Percentiles rank a stretch among this genome's conserved stretches.
Evolutionary conservation across 2,329 filamentous ascomycete genomes (phyloP).

Genomic region (Aspergillus thermomutatus): DNA sequence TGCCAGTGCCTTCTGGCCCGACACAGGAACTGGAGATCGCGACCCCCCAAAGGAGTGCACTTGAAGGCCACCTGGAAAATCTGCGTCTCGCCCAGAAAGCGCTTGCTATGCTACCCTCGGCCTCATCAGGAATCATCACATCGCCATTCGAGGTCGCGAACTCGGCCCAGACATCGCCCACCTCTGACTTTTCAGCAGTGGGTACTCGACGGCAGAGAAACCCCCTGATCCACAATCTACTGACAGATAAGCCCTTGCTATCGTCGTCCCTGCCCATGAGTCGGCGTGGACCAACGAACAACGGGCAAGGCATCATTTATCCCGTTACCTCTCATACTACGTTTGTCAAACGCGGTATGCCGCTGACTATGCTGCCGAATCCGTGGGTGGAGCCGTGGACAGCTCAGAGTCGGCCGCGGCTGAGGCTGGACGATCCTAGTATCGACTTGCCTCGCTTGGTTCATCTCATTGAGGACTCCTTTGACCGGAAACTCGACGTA

Average conservation of each 20-base stretch:
- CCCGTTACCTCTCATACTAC: constrained; percentile 61
- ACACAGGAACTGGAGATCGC: constrained; percentile 4
- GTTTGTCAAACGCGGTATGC: constrained; percentile 87
- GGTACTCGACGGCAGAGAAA: constrained; percentile 66
- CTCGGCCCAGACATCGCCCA: constrained; percentile 38
- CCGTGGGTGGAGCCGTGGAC: constrained; percentile 64
- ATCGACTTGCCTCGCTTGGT: constrained; percentile 82
- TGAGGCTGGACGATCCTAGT: constrained; percentile 72
- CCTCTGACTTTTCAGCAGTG: constrained; percentile 44
- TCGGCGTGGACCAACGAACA: constrained; percentile 50
- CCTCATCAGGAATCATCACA: constrained; percentile 84
- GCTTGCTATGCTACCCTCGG: constrained; percentile 72
- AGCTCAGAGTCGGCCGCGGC: constrained; percentile 58
- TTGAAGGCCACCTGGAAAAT: constrained; percentile 62
- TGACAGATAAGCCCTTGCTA: constrained; percentile 90
- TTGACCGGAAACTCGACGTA: constrained; percentile 78
- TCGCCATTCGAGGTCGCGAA: constrained; percentile 79
- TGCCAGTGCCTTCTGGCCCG: constrained; percentile 20
- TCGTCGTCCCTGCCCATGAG: constrained; percentile 84
- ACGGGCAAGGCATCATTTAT: constrained; percentile 25
- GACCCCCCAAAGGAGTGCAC: constrained; percentile 15
- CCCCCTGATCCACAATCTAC: constrained; percentile 87
- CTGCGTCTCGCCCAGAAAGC: constrained; percentile 68
- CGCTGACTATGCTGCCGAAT: constrained; percentile 77
- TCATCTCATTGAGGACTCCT: constrained; percentile 89